Evolutionary conservation across 176 grass and related monocot genomes (phyloP).

Genomic region (Tuctoria greenei): DNA sequence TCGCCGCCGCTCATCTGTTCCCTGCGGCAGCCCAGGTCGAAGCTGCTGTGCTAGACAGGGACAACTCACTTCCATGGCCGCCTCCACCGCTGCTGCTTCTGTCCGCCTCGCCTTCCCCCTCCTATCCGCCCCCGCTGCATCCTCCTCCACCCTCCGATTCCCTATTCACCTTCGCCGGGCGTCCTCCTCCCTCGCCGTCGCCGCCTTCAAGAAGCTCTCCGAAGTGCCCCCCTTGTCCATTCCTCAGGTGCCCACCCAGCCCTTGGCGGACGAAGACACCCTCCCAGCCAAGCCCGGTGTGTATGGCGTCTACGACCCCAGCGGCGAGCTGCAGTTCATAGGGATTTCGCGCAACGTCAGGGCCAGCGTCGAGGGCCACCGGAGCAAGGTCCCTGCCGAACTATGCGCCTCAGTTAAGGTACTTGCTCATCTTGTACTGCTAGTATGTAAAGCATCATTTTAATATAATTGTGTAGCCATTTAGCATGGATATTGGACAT

Average conservation of each 20-base stretch:
- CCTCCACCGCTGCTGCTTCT: conserved; percentile 23
- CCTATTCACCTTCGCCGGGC: background rate
- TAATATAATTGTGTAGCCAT: background rate
- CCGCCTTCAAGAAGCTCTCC: conserved; percentile 49
- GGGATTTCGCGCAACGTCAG: conserved; percentile 84
- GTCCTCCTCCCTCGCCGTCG: background rate
- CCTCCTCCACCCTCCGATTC: background rate
- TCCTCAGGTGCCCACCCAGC: conserved; percentile 37
- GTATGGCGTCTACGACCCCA: conserved; percentile 66
- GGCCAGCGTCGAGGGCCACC: conserved; percentile 69
- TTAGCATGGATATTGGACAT: background rate
- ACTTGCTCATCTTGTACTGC: background rate
- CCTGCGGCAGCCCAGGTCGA: background rate
- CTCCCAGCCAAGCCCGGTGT: conserved; percentile 56
- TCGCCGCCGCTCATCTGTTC: background rate
- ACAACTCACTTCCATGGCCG: conserved; percentile 7
- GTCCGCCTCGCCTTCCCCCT: conserved; percentile 18
- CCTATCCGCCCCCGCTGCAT: background rate
- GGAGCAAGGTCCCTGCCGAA: conserved; percentile 61
- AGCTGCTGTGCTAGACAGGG: background rate
- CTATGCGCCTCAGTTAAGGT: conserved; percentile 80
- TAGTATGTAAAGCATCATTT: background rate
- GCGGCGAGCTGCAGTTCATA: conserved; percentile 70
- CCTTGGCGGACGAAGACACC: conserved; percentile 21
- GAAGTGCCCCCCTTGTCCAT: conserved; percentile 55